Conservation (phyloP, 1,284 basidiomycete genomes). For the Tilletia caries region DNA sequence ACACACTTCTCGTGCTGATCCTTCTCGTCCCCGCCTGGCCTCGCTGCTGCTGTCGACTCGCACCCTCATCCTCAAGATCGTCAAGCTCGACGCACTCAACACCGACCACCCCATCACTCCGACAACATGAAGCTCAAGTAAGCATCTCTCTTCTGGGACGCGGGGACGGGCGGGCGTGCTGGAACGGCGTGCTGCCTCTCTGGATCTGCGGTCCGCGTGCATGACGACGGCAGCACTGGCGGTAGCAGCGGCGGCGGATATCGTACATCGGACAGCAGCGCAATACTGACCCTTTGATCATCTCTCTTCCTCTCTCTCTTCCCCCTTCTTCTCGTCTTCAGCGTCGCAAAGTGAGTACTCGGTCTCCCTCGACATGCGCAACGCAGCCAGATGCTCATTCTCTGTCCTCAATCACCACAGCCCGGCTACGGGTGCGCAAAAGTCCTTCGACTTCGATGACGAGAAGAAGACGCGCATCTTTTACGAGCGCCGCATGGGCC, state of each 20-base stretch:
- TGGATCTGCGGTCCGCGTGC: no score
- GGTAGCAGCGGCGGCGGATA: no score
- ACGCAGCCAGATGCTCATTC: neutral
- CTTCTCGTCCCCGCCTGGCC: no score
- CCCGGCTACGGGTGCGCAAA: slow-evolving; percentile 91
- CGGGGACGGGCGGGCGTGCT: no score
- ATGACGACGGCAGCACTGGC: no score
- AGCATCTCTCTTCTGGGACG: neutral
- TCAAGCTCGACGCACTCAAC: neutral
- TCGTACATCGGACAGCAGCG: no score
- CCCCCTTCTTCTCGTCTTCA: slow-evolving; percentile 5
- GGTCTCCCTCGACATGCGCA: neutral
- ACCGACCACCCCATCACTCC: no score
- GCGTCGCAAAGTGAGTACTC: slow-evolving; percentile 66
- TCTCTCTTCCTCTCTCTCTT: slow-evolving; percentile 1
- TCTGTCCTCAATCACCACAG: slow-evolving; percentile 66
- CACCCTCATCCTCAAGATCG: neutral
- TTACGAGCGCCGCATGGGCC: slow-evolving; percentile 92
- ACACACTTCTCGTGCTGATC: no score
- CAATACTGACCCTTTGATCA: no score
- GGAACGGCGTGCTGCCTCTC: no score
- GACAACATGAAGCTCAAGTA: slow-evolving; percentile 10
- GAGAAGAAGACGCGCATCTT: slow-evolving; percentile 77
- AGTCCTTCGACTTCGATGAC: slow-evolving; percentile 84
- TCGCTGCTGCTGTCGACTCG: neutral